Base-by-base conservation (phyloP, 306 rosid species). In the Pyrus betulifolia region DNA sequence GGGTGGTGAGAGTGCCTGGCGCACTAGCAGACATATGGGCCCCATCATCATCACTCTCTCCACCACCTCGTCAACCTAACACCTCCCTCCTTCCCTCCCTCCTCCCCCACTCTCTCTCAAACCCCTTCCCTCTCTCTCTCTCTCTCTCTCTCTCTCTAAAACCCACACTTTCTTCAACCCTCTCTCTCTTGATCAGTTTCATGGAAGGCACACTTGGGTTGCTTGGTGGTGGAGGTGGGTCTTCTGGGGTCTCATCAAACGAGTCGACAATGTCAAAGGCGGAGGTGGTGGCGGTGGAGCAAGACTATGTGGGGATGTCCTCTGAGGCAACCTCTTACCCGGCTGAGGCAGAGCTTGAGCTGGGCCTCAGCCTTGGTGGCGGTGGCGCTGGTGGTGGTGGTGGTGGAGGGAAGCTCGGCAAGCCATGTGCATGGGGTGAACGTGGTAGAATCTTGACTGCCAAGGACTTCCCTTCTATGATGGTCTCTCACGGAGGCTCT, bases 361-460 rank as follows among this genome's bases (percentile, higher is more conserved):
- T 87, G 68, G 90, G 88, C 72, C 74, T 89, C 55, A 86, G 85
- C 51, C 38, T 84, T 30, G 82, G 83, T 57, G 80, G 83, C 25
- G 79, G 88, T 79, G 88, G 89, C 38, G 38, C 38, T 33, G 38
- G 8, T 33, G 38, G 8, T 38, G 67, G 67, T 42, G 82, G 83
- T 57, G 80, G 83, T n/a, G 79, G 44, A 22, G 72, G 46, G 9
- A 80, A 78, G 67, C 84, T 80, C 77, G 22, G 79, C 13, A 87
- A 78, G 69, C 14, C 58, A 3, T 77, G 82, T 84, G 82, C 64
- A 14, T 84, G 88, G 87, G 93, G 83, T 40, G 90, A 86, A 68
- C 80, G 88, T 67, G 85, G 89, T 45, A 76, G 91, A 76, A 89
- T 89, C 74, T 81, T 89, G 84, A 89, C 86, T 21, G 94, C 94